A percentile compares a stretch with the other conserved stretches of the same genome.
Conservation (phyloP, 2,329 filamentous ascomycete genomes). For the Ophiostoma triangulosporum region DNA sequence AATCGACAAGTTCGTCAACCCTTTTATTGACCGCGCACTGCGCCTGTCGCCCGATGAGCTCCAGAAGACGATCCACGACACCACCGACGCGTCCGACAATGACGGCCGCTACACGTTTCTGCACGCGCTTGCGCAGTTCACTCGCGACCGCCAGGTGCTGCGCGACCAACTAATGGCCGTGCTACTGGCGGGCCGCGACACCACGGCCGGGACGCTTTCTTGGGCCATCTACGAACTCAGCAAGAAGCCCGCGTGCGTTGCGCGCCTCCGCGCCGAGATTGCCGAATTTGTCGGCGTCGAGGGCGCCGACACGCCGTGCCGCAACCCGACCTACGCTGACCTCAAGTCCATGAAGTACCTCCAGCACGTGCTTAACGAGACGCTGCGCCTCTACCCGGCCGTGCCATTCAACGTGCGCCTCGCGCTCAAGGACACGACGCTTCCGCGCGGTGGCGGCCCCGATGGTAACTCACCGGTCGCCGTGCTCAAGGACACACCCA, state of each 20-base stretch:
- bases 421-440: conserved; percentile 57
- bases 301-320: not conserved
- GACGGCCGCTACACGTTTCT: conserved; percentile 58
- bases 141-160: conserved; percentile 55
- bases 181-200: conserved; percentile 75
- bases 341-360: conserved; percentile 84
- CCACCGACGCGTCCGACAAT: conserved; percentile 21
- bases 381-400: conserved; percentile 60
- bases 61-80: conserved; percentile 57
- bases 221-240: conserved; percentile 77
- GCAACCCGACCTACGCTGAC: conserved; percentile 56
- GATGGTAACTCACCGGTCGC: conserved; percentile 49
- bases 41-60: conserved; percentile 58
- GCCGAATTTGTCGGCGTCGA: conserved; percentile 46
- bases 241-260: conserved; percentile 51
- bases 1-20: conserved; percentile 64
- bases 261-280: conserved; percentile 63
- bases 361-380: conserved; percentile 60
- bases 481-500: conserved; percentile 49
- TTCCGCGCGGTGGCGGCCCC: conserved; percentile 57
- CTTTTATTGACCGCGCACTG: conserved; percentile 64
- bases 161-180: conserved; percentile 77
- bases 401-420: conserved; percentile 70
- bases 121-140: conserved; percentile 71
- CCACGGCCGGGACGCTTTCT: conserved; percentile 67